phyloP scores from a whole-genome alignment of 306 rosid species.

The Corylus avellana region DNA sequence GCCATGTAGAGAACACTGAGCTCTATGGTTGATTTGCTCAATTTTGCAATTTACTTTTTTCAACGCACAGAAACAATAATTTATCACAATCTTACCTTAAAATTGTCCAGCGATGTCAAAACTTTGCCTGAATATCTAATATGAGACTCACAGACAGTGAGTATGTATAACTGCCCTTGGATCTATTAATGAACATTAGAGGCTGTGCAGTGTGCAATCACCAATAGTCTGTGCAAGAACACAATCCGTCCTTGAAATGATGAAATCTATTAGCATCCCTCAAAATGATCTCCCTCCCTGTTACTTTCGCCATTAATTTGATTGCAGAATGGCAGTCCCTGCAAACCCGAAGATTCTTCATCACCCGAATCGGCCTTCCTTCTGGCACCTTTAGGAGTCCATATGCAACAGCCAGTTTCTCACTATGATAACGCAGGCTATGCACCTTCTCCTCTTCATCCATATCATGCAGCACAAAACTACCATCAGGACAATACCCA shows the following conservation, averaged over 20 bases:
- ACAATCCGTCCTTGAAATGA: slow-evolving; percentile 66
- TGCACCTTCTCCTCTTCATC: slow-evolving; percentile 78
- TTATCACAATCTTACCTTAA: neutral
- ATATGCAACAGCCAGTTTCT: slow-evolving; percentile 68
- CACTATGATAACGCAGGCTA: slow-evolving; percentile 69
- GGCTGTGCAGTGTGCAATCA: slow-evolving; percentile 25
- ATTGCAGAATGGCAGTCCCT: slow-evolving; percentile 78
- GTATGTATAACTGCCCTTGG: neutral
- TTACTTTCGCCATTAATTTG: slow-evolving; percentile 65
- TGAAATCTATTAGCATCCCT: slow-evolving; percentile 81
- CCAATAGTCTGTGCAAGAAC: slow-evolving; percentile 81
- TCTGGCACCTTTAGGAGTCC: slow-evolving; percentile 69
- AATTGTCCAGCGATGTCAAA: neutral
- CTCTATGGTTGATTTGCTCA: slow-evolving; percentile 5
- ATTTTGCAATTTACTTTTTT: neutral
- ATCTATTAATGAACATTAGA: neutral
- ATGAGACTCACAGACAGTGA: neutral
- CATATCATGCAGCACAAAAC: slow-evolving; percentile 73
- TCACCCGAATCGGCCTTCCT: slow-evolving; percentile 62
- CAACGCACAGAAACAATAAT: neutral
- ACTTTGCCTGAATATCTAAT: neutral
- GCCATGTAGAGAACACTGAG: neutral
- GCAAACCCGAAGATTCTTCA: slow-evolving; percentile 80
- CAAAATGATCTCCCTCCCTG: slow-evolving; percentile 69
- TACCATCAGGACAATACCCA: slow-evolving; percentile 73